Evolutionary conservation across 1,139 yeast species (phyloP).

Genomic region (Debaryomyces robertsiae): DNA sequence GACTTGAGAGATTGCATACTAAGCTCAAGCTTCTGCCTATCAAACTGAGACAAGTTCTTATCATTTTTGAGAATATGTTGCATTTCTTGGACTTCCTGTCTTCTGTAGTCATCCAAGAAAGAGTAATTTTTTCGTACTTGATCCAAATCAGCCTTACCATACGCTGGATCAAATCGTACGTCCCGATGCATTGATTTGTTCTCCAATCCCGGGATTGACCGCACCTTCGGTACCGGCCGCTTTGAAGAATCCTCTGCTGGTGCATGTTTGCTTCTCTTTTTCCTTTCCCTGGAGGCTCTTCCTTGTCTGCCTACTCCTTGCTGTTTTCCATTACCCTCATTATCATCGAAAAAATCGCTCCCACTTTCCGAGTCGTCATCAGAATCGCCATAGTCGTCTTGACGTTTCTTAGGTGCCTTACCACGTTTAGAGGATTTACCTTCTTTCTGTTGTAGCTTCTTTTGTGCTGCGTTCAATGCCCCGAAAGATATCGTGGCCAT

Average conservation of each 20-base stretch:
- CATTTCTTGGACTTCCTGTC: conserved; percentile 67
- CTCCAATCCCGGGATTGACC: conserved; percentile 75
- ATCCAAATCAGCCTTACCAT: conserved; percentile 76
- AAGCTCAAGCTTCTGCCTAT: conserved; percentile 56
- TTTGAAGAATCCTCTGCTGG: conserved; percentile 76
- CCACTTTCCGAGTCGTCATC: conserved; percentile 24
- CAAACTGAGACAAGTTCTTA: conserved; percentile 50
- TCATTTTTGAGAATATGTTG: conserved; percentile 57
- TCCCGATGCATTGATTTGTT: conserved; percentile 62
- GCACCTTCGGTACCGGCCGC: conserved; percentile 65
- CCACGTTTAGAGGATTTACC: conserved; percentile 13
- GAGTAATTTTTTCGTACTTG: conserved; percentile 74
- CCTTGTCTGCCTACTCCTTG: conserved; percentile 5
- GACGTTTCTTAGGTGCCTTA: conserved; percentile 11
- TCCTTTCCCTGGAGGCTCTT: conserved; percentile 21
- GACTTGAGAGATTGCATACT: conserved; percentile 66
- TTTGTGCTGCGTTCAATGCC: conserved; percentile 59
- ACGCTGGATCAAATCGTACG: conserved; percentile 86
- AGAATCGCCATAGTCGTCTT: conserved; percentile 19
- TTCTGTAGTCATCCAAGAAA: conserved; percentile 83
- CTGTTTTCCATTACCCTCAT: conserved; percentile 8
- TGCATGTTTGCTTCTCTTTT: conserved; percentile 67
- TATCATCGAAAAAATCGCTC: conserved; percentile 10
- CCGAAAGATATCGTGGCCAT: conserved; percentile 52
- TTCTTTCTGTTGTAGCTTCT: conserved; percentile 40